phyloP scores from a whole-genome alignment of 2,329 filamentous ascomycete genomes.

The Thermomyces lanuginosus region DNA sequence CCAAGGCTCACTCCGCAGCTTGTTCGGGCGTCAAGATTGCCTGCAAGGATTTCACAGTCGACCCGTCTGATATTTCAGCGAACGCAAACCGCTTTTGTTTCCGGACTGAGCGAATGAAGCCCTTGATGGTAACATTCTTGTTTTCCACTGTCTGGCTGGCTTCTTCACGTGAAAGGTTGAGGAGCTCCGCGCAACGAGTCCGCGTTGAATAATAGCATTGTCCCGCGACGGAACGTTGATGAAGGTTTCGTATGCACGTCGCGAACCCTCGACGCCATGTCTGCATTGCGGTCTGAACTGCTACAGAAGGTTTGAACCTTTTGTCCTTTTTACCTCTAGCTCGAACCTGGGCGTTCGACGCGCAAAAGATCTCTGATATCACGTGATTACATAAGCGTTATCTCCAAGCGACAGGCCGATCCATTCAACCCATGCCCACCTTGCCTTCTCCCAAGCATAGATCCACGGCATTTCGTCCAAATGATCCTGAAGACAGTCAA shows the following conservation, averaged over 20 bases:
- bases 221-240: constrained; percentile 9
- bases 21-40: constrained; percentile 58
- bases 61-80: constrained; percentile 74
- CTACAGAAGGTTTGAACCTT: no score
- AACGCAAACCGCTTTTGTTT: constrained; percentile 76
- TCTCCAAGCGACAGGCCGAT: no score
- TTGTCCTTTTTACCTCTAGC: no score
- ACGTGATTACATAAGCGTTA: no score
- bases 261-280: constrained; percentile 25
- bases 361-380: no score
- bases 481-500: no score
- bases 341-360: no score
- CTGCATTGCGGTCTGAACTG: constrained; percentile 24
- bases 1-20: constrained; percentile 49
- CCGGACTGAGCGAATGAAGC: constrained; percentile 68
- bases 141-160: constrained; percentile 18
- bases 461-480: no score
- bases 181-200: constrained; percentile 24
- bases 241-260: constrained; percentile 20
- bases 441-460: no score
- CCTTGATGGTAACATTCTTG: constrained; percentile 45
- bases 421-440: no score
- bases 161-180: constrained; percentile 15
- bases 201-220: constrained; percentile 11
- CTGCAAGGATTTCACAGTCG: constrained; percentile 62